A percentile compares a stretch with the other conserved stretches of the same genome.
Evolutionary conservation across 2,329 filamentous ascomycete species (phyloP).

Genomic region (Fusarium avenaceum): DNA sequence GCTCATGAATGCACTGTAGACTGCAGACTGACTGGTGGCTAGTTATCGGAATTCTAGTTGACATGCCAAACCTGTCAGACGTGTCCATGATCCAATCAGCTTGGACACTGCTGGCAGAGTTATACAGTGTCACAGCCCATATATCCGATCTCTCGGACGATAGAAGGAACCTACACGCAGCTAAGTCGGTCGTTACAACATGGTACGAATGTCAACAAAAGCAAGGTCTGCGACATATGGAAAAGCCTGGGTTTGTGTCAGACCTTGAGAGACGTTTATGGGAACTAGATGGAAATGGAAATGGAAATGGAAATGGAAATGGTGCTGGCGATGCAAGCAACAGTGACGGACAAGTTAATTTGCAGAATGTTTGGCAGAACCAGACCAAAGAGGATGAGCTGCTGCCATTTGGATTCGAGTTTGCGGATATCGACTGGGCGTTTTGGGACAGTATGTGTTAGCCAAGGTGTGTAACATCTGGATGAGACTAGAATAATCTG

Average conservation of each 20-base stretch:
- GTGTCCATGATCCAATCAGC: neutral
- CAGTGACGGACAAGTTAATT: neutral
- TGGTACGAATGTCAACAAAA: slow-evolving; percentile 34
- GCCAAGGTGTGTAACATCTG: neutral
- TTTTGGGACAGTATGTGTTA: slow-evolving; percentile 33
- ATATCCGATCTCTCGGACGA: slow-evolving; percentile 21
- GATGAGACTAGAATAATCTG: too few relatives aligned
- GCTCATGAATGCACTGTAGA: rapidly evolving
- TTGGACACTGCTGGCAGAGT: slow-evolving; percentile 8
- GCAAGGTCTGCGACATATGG: neutral
- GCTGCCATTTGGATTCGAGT: slow-evolving; percentile 32
- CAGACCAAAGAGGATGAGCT: neutral
- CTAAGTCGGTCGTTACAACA: slow-evolving; percentile 21
- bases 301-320: neutral
- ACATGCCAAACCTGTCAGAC: slow-evolving; percentile 20
- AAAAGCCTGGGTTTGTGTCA: slow-evolving; percentile 18
- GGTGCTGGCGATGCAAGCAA: rapidly evolving
- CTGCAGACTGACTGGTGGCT: neutral
- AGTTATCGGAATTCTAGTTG: slow-evolving; percentile 29
- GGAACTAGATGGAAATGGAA: neutral
- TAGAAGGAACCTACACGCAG: slow-evolving; percentile 12
- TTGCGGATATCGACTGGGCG: slow-evolving; percentile 30
- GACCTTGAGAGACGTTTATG: slow-evolving; percentile 1
- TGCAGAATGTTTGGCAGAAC: neutral
- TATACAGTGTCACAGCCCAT: slow-evolving; percentile 8